Base-by-base conservation (phyloP, 441 rosid genomes). In the Aleurites moluccanus region DNA sequence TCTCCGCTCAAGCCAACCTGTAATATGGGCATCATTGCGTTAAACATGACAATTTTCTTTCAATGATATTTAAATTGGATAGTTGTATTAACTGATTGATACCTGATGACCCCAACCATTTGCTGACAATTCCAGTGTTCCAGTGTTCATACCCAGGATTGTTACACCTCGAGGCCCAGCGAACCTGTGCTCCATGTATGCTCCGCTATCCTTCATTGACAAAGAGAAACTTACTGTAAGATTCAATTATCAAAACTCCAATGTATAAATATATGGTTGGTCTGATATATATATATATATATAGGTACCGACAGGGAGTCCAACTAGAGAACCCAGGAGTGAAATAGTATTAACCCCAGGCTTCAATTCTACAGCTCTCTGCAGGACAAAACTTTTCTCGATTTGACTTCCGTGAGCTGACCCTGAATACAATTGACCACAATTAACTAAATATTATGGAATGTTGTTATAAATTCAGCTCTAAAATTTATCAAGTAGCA, bases 81-180 rank as follows among this genome's bases (percentile, higher is more conserved):
- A 15, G 20, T 4, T 18, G n/a, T 18, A 18, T 40, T 64, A 10
- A 23, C 6, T 21, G 33, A 27, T 35, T 20, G 6, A 45, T 77
- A 88, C 92, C 89, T 85, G 82, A 67, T 89, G 91, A 21, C 83
- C 91, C 94, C 94, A 91, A 1, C 85, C 88, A 56, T 84, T 85
- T 23, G 61, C 8, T 30, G 89, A 68, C 38, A 91, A 42, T 78
- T 91, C 96, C 59, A 91, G 85, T 10, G 91, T 89, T 72, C 94
- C 92, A 0, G 94, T 87, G 88, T 87, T 88, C 84, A 91, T 77
- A 35, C 96, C 96, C 3, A 89, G 86, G 61, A 89, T 77, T 40
- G 85, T 76, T 4, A 91, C 80, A 2, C 84, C 81, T 33, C 85
- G 88, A 65, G 92, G 96, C 30, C 94, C 96, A 0, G 93, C 93